phyloP scores from a whole-genome alignment of 2,329 filamentous ascomycete species.

The Botrytis medusae region DNA sequence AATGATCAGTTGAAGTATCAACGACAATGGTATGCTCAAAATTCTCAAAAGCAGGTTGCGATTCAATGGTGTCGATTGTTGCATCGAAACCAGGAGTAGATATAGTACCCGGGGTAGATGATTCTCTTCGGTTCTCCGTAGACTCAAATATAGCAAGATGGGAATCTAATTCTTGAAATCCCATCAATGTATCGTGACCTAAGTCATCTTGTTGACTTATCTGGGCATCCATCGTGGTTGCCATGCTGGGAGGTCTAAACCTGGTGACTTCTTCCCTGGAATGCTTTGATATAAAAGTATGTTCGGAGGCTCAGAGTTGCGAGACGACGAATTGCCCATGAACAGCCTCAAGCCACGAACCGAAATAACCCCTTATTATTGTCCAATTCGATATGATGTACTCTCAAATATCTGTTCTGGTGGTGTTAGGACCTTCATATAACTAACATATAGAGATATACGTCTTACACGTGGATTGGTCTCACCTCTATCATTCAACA shows the following conservation, averaged over 20 bases:
- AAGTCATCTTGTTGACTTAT: constrained; percentile 34
- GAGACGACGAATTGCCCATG: constrained; percentile 37
- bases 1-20: constrained; percentile 29
- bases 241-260: constrained; percentile 41
- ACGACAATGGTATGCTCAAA: constrained; percentile 35
- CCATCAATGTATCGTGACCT: constrained; percentile 41
- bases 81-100: constrained; percentile 35
- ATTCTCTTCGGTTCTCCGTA: constrained; percentile 33
- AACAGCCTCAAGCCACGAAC: constrained; percentile 34
- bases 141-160: constrained; percentile 41
- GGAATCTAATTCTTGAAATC: constrained; percentile 42
- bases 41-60: constrained; percentile 25
- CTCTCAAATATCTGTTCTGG: constrained; percentile 27
- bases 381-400: constrained; percentile 17
- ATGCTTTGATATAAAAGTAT: constrained; percentile 38
- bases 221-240: constrained; percentile 40
- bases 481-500: constrained; percentile 39
- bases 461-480: constrained; percentile 38
- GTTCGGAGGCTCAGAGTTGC: constrained; percentile 30
- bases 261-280: constrained; percentile 39
- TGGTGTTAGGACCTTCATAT: constrained; percentile 31
- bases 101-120: constrained; percentile 36
- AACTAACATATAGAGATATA: constrained; percentile 33
- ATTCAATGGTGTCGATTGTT: constrained; percentile 29
- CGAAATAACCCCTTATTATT: constrained; percentile 23